Base-by-base conservation (phyloP, 2,329 filamentous ascomycete genomes). In the Thermomyces lanuginosus region DNA sequence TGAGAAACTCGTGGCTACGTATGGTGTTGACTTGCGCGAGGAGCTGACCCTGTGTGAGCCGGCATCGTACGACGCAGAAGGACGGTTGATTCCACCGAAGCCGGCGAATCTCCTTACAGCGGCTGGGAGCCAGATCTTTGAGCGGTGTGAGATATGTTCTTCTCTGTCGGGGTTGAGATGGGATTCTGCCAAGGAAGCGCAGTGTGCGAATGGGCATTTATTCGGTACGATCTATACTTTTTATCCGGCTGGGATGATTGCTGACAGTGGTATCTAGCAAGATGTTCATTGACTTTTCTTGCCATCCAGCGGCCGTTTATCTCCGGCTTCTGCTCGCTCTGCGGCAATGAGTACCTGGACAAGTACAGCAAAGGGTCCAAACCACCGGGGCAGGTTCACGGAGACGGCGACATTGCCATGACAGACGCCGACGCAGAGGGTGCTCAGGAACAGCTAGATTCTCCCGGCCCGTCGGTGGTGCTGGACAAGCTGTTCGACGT, bases 291-390 rank as follows among this genome's bases (percentile, higher is more conserved):
- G 12, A 65, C 61, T n/a, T 63, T 66, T 27, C 37, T 68, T 4
- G 53, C 64, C 1, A 66, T 71, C 5, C 64, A 69, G 39, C 55
- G 60, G 17, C 64, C 66, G 2, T 58, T 58, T 2, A 50, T 61
- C 2, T 62, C 63, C 8, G 69, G 67, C 37, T 55, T 53, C 26
- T 72, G 67, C 41, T 57, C 58, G 10, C 46, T 59, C n/a, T 72
- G 67, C 37, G 53, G 43, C 8, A 58, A 46, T 14, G n/a, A 16
- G 10, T 26, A 22, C 11, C 12, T 7, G 6, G 8, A 8, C 9
- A 25, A 12, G 24, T 18, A 8, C 13, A 25, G 6, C 12, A 5
- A 12, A 23, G n/a, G 24, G 9, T 12, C n/a, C 8, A 12, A 12
- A 16, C 26, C 18, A 16, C 17, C 12, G 24, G 15, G 8, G 11